Evolutionary conservation across 108 stramenopile genomes (phyloP), one percentile per base, ranked within the genome.

Genomic region (Parietichytrium sp.): DNA sequence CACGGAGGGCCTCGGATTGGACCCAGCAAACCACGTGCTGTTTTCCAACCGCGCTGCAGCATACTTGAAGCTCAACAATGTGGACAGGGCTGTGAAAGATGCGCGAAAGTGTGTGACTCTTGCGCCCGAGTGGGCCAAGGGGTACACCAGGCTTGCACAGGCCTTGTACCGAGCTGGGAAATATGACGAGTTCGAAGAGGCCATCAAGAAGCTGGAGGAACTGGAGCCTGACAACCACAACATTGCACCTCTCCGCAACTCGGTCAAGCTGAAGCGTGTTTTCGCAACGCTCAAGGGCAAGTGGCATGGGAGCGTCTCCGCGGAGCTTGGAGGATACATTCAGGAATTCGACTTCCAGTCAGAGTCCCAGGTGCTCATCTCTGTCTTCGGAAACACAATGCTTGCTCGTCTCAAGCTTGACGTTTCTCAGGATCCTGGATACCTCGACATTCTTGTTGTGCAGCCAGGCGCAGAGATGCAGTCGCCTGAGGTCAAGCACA

Each of bases 31-130:
- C 20, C 95, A 96, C 89, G 93, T 96, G 23, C 96, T 94, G 86
- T 96, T 90, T 84, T 92, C 92, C 84, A 98, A 98, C 86, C 92
- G 99, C 18, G 93, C 93, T 25, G 98, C 97, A 8, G 97, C 99
- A n/a, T 95, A 96, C 79, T 86, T 99, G 83, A 89, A 88, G 80
- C 86, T 92, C 61, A 93, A 92, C 48, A 92, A 99, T 81, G 91
- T 91, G 52, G 84, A 88, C 82, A 96, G 94, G 51, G 99, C 99
- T 29, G 87, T 99, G 55, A 93, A 93, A 81, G 99, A 99, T 85
- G 98, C 96, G 47, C 89, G 94, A 51, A 61, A 90, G 20, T 97
- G 97, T 87, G 92, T 99, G 45, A 92, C 86, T 8, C 81, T 95
- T 51, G 91, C 95, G 49, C 93, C 94, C 8, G 84, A 86, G 29